phyloP scores from a whole-genome alignment of 805 yeast species.

The Blastobotrys parvus region DNA sequence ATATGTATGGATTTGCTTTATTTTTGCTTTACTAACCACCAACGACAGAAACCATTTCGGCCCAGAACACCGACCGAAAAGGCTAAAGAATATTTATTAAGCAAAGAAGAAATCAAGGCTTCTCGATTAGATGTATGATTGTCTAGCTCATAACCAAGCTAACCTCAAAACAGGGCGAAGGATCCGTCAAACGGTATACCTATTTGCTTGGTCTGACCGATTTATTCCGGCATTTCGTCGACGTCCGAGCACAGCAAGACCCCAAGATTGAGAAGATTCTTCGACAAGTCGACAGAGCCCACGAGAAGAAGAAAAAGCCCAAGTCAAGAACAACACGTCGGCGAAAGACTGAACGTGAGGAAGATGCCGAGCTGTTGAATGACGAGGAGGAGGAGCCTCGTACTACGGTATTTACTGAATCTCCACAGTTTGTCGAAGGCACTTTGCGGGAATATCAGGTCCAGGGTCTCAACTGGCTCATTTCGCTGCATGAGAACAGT shows the following conservation, averaged over 20 bases:
- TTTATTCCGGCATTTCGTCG: constrained; percentile 78
- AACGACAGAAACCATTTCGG: constrained; percentile 1
- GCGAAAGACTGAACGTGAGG: constrained; percentile 52
- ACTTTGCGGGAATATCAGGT: constrained; percentile 81
- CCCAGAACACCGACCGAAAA: constrained; percentile 7
- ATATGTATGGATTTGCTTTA: background rate
- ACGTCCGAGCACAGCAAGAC: constrained; percentile 69
- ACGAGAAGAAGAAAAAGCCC: constrained; percentile 16
- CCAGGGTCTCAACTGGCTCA: constrained; percentile 93
- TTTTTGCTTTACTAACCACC: background rate
- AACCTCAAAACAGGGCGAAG: constrained; percentile 7
- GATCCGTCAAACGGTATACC: constrained; percentile 53
- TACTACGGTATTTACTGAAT: constrained; percentile 66
- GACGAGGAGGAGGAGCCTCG: constrained; percentile 56
- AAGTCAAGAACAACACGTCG: constrained; percentile 32
- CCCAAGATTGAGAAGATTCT: constrained; percentile 39
- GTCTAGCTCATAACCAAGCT: background rate
- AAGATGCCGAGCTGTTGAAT: constrained; percentile 80
- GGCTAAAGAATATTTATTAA: constrained; percentile 13
- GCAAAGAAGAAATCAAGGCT: constrained; percentile 9
- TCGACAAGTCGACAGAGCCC: constrained; percentile 24
- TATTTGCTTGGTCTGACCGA: constrained; percentile 75
- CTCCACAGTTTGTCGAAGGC: constrained; percentile 72
- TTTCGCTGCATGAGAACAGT: constrained; percentile 74
- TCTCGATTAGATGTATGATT: background rate